Percentiles rank a stretch among this genome's conserved stretches.
These are phyloP conservation scores for Alternaria angustiovoidea DNA, from an alignment of 2,329 filamentous ascomycete genomes.

Conservation along the genomic window DNA sequence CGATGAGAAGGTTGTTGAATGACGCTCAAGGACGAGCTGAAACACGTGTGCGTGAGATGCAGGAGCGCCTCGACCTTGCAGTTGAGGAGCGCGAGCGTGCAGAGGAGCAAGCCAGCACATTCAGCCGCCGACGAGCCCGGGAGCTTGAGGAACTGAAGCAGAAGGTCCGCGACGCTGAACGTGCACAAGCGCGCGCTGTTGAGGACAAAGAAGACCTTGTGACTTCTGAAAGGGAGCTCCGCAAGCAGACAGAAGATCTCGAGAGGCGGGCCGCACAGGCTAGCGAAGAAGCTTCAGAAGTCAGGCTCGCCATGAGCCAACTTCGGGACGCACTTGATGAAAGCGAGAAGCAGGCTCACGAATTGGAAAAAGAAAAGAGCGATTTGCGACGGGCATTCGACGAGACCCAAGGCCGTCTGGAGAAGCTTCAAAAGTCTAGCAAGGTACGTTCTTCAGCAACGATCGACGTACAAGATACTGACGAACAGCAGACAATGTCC, in stretches of 20 bases:
- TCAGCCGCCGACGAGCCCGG: constrained; percentile 76
- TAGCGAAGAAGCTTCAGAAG: constrained; percentile 75
- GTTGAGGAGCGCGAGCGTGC: constrained; percentile 93
- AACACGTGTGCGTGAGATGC: constrained; percentile 84
- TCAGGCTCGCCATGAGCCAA: constrained; percentile 77
- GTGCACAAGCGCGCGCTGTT: constrained; percentile 72
- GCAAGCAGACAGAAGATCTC: constrained; percentile 75
- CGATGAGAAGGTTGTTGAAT: constrained; percentile 86
- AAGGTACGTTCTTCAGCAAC: constrained; percentile 51
- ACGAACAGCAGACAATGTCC: constrained; percentile 56
- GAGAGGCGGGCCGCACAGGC: constrained; percentile 75
- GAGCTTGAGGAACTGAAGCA: constrained; percentile 87
- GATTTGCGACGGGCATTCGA: constrained; percentile 80
- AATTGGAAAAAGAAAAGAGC: constrained; percentile 81
- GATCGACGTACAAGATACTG: constrained; percentile 14
- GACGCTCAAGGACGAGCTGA: constrained; percentile 88
- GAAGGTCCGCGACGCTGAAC: constrained; percentile 82
- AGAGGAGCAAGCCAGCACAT: constrained; percentile 85
- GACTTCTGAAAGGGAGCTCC: constrained; percentile 76
- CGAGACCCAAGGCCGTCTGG: constrained; percentile 77
- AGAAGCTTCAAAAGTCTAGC: constrained; percentile 77
- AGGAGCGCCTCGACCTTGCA: constrained; percentile 84
- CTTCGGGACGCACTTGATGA: constrained; percentile 84
- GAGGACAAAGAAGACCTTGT: constrained; percentile 83
- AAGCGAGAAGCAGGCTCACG: constrained; percentile 81